A percentile compares a stretch with the other conserved stretches of the same genome.
These are phyloP conservation scores for Podospora didyma DNA, from an alignment of 495 filamentous ascomycete species.

Conservation along the genomic window DNA sequence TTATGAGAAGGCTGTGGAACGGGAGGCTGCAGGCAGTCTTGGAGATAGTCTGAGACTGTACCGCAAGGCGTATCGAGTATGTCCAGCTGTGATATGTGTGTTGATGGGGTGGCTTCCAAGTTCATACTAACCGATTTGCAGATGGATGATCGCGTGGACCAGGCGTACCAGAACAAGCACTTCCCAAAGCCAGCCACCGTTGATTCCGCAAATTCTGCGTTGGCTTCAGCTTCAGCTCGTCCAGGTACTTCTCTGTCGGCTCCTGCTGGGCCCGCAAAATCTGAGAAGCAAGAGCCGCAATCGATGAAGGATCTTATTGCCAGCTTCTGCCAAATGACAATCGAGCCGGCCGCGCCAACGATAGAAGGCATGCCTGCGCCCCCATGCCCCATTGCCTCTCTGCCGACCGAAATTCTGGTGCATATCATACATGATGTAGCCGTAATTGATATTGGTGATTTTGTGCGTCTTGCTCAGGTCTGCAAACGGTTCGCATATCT, in stretches of 20 bases:
- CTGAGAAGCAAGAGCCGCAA: conserved; percentile 20
- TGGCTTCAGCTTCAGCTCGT: background rate
- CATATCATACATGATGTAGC: conserved; percentile 59
- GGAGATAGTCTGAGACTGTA: conserved; percentile 90
- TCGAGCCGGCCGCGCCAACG: conserved; percentile 49
- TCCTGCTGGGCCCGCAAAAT: background rate
- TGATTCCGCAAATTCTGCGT: background rate
- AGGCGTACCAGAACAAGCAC: conserved; percentile 84
- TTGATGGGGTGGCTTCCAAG: too few relatives aligned
- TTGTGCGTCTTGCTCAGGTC: conserved; percentile 73
- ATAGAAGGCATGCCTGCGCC: conserved; percentile 63
- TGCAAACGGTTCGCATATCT: conserved; percentile 86
- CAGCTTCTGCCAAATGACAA: conserved; percentile 64
- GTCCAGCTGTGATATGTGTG: conserved; percentile 7
- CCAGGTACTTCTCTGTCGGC: background rate
- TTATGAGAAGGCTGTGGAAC: conserved; percentile 88
- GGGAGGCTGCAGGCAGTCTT: conserved; percentile 74
- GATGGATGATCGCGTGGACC: conserved; percentile 81
- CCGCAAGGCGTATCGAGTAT: conserved; percentile 80
- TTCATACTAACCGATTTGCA: conserved; percentile 27
- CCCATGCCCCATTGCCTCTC: conserved; percentile 69
- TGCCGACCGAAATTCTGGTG: conserved; percentile 80
- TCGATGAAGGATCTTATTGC: conserved; percentile 66
- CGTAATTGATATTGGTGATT: conserved; percentile 69
- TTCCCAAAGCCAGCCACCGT: conserved; percentile 55